Percentiles rank a stretch among this genome's conserved stretches.
Conservation (phyloP, 1,284 basidiomycete genomes). For the Anthracocystis setariae region DNA sequence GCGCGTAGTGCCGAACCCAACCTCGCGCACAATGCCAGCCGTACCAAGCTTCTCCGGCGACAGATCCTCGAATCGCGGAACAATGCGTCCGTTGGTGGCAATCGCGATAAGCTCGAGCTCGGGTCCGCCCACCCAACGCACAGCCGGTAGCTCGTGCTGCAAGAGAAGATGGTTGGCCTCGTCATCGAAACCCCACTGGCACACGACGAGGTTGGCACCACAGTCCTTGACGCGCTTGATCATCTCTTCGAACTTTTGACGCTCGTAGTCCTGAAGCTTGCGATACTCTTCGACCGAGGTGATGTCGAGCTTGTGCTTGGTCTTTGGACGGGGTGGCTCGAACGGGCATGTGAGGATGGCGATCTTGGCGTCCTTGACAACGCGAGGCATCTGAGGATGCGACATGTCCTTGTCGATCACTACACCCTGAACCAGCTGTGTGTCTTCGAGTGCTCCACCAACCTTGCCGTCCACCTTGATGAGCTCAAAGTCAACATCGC, state of each 20-base stretch:
- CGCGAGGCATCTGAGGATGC: slow-evolving; percentile 95
- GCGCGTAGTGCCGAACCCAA: slow-evolving; percentile 94
- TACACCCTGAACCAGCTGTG: slow-evolving; percentile 89
- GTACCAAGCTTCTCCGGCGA: slow-evolving; percentile 88
- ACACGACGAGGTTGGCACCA: slow-evolving; percentile 98
- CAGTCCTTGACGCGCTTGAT: slow-evolving; percentile 96
- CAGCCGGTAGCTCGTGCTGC: slow-evolving; percentile 97
- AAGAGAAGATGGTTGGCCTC: slow-evolving; percentile 98
- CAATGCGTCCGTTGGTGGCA: slow-evolving; percentile 96
- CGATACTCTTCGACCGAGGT: slow-evolving; percentile 97
- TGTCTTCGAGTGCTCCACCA: slow-evolving; percentile 94
- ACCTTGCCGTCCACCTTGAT: slow-evolving; percentile 99
- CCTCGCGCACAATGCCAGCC: slow-evolving; percentile 90
- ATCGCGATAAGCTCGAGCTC: slow-evolving; percentile 99
- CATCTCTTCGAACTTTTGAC: slow-evolving; percentile 95
- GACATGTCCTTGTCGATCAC: slow-evolving; percentile 99
- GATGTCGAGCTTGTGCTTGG: slow-evolving; percentile 99
- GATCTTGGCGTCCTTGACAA: slow-evolving; percentile 86
- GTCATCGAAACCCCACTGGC: slow-evolving; percentile 99
- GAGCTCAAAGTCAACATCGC: slow-evolving; percentile 96
- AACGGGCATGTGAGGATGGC: slow-evolving; percentile 99
- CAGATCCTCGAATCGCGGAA: slow-evolving; percentile 96
- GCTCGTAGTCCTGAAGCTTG: slow-evolving; percentile 92
- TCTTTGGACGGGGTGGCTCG: slow-evolving; percentile 97
- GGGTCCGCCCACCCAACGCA: slow-evolving; percentile 98